Evolutionary conservation across 2,329 filamentous ascomycete genomes (phyloP).

Genomic region (Bipolaris zeicola): DNA sequence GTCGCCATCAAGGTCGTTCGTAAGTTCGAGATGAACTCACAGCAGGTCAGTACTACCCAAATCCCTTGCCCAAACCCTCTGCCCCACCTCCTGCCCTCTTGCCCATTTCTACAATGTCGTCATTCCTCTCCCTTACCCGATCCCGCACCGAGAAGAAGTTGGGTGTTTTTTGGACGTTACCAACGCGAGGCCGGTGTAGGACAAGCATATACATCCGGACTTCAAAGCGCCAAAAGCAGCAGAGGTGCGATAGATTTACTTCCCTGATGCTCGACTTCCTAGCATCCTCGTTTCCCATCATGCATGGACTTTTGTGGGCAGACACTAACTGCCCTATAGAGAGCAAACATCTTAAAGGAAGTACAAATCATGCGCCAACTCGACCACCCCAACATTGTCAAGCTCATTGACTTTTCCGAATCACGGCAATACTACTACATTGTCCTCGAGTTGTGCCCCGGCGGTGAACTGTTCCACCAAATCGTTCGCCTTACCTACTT

Average conservation of each 20-base stretch:
- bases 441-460: slow-evolving; percentile 90
- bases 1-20: slow-evolving; percentile 98
- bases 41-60: slow-evolving; percentile 77
- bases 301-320: slow-evolving; percentile 29
- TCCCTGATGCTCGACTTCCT: slow-evolving; percentile 37
- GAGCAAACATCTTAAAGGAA: slow-evolving; percentile 97
- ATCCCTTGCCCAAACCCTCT: neutral
- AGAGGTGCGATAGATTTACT: slow-evolving; percentile 74
- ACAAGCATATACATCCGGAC: slow-evolving; percentile 91
- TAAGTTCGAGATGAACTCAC: slow-evolving; percentile 98
- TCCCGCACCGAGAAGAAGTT: slow-evolving; percentile 20
- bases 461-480: slow-evolving; percentile 96
- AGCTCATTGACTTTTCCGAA: slow-evolving; percentile 91
- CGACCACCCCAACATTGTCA: slow-evolving; percentile 95
- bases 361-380: slow-evolving; percentile 98
- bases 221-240: slow-evolving; percentile 92
- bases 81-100: slow-evolving; percentile 14
- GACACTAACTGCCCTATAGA: slow-evolving; percentile 62
- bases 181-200: slow-evolving; percentile 67
- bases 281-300: slow-evolving; percentile 32
- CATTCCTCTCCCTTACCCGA: slow-evolving; percentile 38
- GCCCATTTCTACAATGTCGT: slow-evolving; percentile 34
- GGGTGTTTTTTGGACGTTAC: slow-evolving; percentile 49
- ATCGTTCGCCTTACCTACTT: slow-evolving; percentile 98
- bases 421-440: slow-evolving; percentile 97